Base-by-base conservation (phyloP, 345 rosid genomes). In the Durio zibethinus region DNA sequence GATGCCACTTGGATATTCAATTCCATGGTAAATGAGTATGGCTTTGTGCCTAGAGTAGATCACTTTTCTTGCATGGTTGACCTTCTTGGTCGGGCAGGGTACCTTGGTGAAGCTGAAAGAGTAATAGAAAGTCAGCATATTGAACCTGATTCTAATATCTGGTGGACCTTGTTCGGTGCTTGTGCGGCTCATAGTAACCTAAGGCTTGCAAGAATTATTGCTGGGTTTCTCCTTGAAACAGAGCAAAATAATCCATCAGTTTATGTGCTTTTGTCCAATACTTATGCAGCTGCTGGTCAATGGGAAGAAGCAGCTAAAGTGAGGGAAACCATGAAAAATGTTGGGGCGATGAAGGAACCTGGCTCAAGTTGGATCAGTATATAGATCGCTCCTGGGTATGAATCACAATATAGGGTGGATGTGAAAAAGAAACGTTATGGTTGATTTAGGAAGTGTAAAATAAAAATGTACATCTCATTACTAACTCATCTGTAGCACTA, bases 71-170 rank as follows among this genome's bases (percentile, higher is more conserved):
- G 95, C 77, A 72, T 93, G 79, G 84, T 88, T 43, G 95, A 90
- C 80, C 94, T 92, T 80, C 83, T 91, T 73, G 94, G 91, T 42
- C 90, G 93, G 74, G 92, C 91, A 3, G 97, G 98, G 59, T 80
- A 84, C 82, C 88, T 93, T n/a, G 85, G 86, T 67, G 92, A 92
- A 78, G 90, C 90, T 0, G 93, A 86, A 83, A 84, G 60, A 42
- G 73, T 88, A 53, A 79, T 90, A 10, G 76, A 81, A 20, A 81
- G 78, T 54, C 69, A 79, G 72, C 74, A 82, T 33, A 67, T 81
- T 18, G 86, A 83, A 62, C 78, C 61, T 43, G 72, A 79, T 12
- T 82, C 92, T 38, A 80, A 80, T 73, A 78, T 86, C 61, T 87
- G 80, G 85, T 90, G 95, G 95, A 83, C 84, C 53, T 82, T 93